Percentiles rank a stretch among this genome's conserved stretches.
Conservation (phyloP, 2,329 filamentous ascomycete genomes). For the Remersonia thermophila region DNA sequence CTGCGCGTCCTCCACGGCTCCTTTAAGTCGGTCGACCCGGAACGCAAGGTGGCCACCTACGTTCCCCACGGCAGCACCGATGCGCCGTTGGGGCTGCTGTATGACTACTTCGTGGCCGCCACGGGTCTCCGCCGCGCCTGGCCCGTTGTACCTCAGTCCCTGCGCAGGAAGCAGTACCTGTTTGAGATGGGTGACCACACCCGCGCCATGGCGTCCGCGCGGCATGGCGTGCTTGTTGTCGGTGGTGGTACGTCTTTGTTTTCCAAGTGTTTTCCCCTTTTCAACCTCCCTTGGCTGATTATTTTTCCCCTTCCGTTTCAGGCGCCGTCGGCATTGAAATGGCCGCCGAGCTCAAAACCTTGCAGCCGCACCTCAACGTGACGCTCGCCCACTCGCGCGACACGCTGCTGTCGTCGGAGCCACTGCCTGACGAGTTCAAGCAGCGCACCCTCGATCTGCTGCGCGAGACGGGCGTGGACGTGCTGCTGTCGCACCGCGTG, state of each 20-base stretch:
- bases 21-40: slow-evolving; percentile 47
- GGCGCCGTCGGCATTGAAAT: slow-evolving; percentile 73
- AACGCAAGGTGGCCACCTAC: slow-evolving; percentile 46
- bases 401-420: slow-evolving; percentile 60
- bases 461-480: slow-evolving; percentile 49
- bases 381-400: slow-evolving; percentile 62
- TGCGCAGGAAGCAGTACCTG: slow-evolving; percentile 50
- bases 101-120: slow-evolving; percentile 66
- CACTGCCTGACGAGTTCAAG: slow-evolving; percentile 57
- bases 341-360: slow-evolving; percentile 62
- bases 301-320: too few relatives aligned
- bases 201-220: slow-evolving; percentile 36
- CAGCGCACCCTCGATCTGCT: slow-evolving; percentile 47
- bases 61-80: slow-evolving; percentile 32
- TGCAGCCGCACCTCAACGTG: slow-evolving; percentile 52
- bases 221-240: slow-evolving; percentile 55
- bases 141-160: slow-evolving; percentile 59
- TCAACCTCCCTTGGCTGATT: too few relatives aligned
- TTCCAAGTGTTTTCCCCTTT: too few relatives aligned
- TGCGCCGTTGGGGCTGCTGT: slow-evolving; percentile 34
- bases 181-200: slow-evolving; percentile 50
- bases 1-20: slow-evolving; percentile 55
- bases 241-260: slow-evolving; percentile 38
- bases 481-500: slow-evolving; percentile 50
- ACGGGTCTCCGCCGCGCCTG: slow-evolving; percentile 58